These are phyloP conservation scores for Plectranthus barbatus DNA, from an alignment of 257 asterid species.

Conservation along the genomic window DNA sequence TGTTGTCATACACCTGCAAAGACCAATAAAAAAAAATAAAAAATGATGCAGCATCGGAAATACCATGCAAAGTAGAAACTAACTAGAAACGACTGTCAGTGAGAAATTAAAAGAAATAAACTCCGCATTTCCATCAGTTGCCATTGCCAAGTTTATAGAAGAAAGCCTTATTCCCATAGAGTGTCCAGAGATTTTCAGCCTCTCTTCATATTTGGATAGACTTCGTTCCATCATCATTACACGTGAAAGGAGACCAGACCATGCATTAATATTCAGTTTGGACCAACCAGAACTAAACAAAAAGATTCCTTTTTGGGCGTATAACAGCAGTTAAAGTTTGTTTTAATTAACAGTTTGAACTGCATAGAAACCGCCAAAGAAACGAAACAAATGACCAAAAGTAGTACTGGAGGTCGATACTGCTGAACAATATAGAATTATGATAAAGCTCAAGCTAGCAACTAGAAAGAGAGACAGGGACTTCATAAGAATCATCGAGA, in stretches of 20 bases:
- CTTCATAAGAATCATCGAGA: not conserved
- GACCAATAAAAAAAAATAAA: not conserved
- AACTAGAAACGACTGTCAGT: not conserved
- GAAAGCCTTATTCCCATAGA: not conserved
- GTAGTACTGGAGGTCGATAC: not conserved
- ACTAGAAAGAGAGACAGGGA: not conserved
- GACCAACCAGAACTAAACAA: not conserved
- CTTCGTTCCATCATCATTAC: not conserved
- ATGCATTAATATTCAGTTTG: not conserved
- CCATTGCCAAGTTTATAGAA: not conserved
- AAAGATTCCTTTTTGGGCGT: not conserved
- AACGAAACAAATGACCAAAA: not conserved
- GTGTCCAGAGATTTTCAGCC: not conserved
- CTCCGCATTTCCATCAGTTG: not conserved
- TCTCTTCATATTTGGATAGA: not conserved
- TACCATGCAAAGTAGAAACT: constrained; percentile 8
- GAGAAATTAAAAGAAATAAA: not conserved
- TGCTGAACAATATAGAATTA: not conserved
- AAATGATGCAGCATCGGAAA: not conserved
- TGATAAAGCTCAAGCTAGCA: not conserved
- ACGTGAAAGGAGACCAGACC: not conserved
- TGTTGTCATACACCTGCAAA: constrained; percentile 85
- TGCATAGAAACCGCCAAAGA: not conserved
- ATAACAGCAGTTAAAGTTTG: not conserved
- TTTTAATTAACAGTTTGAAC: not conserved